Conservation (phyloP, 495 filamentous ascomycete genomes). For the Xylaria venustula region DNA sequence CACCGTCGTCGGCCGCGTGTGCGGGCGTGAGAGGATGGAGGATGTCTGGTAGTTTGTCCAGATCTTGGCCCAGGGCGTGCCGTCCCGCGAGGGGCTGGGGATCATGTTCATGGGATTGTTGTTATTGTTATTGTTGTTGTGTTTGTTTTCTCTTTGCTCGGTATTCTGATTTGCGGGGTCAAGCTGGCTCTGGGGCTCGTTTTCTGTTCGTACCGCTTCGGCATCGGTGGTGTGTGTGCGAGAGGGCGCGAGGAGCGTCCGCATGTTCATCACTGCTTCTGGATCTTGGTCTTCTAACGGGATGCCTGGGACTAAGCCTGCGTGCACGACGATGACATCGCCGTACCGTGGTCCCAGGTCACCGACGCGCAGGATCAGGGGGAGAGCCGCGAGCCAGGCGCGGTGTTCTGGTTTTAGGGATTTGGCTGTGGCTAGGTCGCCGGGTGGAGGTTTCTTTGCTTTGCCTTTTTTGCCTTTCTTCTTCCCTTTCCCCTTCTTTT, state of each 20-base stretch:
- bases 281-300: slow-evolving; percentile 73
- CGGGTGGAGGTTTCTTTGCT: slow-evolving; percentile 26
- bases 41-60: slow-evolving; percentile 24
- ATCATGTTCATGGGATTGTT: slow-evolving; percentile 16
- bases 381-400: slow-evolving; percentile 67
- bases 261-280: slow-evolving; percentile 86
- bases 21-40: not conserved
- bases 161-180: no score
- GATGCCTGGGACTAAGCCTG: slow-evolving; percentile 74
- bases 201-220: no score
- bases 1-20: slow-evolving; percentile 40
- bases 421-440: slow-evolving; percentile 33
- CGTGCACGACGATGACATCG: slow-evolving; percentile 76
- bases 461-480: slow-evolving; percentile 7
- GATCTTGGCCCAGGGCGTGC: slow-evolving; percentile 67
- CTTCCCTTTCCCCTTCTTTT: slow-evolving; percentile 20
- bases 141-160: no score
- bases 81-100: slow-evolving; percentile 56
- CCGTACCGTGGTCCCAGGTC: slow-evolving; percentile 50
- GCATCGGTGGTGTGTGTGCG: not conserved
- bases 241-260: slow-evolving; percentile 53
- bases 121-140: no score
- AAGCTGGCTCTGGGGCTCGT: no score
- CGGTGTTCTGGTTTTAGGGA: slow-evolving; percentile 51
- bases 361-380: slow-evolving; percentile 72